Evolutionary conservation across 805 yeast genomes (phyloP).

Genomic region (Candida arabinofermentans): DNA sequence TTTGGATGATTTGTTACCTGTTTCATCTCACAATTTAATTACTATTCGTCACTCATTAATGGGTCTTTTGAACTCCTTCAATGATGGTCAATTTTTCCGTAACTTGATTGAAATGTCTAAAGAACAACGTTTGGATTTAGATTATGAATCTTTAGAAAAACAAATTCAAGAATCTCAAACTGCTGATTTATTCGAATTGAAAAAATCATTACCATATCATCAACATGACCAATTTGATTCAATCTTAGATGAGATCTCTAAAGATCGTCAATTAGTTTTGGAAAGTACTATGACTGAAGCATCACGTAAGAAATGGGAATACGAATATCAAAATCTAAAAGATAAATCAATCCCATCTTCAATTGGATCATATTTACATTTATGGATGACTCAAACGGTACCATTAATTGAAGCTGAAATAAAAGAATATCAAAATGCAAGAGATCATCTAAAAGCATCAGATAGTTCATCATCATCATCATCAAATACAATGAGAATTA

Average conservation of each 20-base stretch:
- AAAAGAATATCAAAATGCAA: constrained; percentile 42
- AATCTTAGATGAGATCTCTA: constrained; percentile 65
- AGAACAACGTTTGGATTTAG: constrained; percentile 20
- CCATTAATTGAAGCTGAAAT: constrained; percentile 71
- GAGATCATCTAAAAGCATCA: constrained; percentile 15
- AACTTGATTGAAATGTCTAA: constrained; percentile 17
- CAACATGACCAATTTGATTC: constrained; percentile 56
- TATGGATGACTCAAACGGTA: constrained; percentile 74
- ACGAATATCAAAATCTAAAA: constrained; percentile 54
- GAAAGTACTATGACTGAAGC: constrained; percentile 81
- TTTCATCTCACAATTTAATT: constrained; percentile 72
- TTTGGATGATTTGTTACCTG: constrained; percentile 52
- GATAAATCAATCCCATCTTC: constrained; percentile 47
- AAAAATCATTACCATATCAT: constrained; percentile 45
- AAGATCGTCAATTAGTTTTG: constrained; percentile 67
- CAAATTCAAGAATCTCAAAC: constrained; percentile 21
- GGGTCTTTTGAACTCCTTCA: constrained; percentile 36
- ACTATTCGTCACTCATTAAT: constrained; percentile 71
- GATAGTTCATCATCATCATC: no score
- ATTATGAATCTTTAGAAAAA: constrained; percentile 9
- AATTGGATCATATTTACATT: constrained; percentile 72
- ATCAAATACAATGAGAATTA: no score
- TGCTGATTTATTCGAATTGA: constrained; percentile 62
- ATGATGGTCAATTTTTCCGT: constrained; percentile 22
- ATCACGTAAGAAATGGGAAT: constrained; percentile 86